These are phyloP conservation scores for Adiantum capillusveneris DNA, from an alignment of 75 land plant species.

Conservation along the genomic window DNA sequence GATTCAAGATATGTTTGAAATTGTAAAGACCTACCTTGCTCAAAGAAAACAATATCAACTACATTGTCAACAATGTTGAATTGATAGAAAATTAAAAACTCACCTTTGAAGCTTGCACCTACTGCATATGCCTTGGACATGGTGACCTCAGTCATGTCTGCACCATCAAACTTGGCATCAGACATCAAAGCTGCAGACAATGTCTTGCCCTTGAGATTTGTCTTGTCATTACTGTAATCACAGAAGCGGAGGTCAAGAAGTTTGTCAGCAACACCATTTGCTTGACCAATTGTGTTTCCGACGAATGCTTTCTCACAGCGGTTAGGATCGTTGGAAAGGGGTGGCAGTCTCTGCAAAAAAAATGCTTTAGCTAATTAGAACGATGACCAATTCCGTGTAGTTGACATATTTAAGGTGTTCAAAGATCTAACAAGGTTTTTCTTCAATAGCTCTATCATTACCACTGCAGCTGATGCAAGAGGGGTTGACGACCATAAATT, in stretches of 20 bases:
- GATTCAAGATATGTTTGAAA: no score
- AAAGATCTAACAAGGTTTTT: no score
- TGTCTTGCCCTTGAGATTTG: conserved; percentile 85
- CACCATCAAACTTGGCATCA: conserved; percentile 98
- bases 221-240: conserved; percentile 81
- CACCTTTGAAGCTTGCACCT: conserved; percentile 97
- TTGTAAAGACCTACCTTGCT: no score
- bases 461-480: not conserved
- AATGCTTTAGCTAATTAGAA: no score
- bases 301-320: conserved; percentile 87
- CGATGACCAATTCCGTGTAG: no score
- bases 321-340: conserved; percentile 82
- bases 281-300: conserved; percentile 98
- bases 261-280: conserved; percentile 94
- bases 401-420: no score
- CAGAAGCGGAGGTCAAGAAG: conserved; percentile 91
- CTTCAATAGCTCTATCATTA: no score
- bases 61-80: no score
- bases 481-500: conserved; percentile 9
- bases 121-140: conserved; percentile 99
- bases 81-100: no score
- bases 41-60: no score
- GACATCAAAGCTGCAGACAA: conserved; percentile 94
- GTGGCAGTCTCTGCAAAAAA: conserved; percentile 77
- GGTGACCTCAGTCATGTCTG: conserved; percentile 90